phyloP scores from a whole-genome alignment of 73 alveolate genomes.

The Paramecium caudatum region DNA sequence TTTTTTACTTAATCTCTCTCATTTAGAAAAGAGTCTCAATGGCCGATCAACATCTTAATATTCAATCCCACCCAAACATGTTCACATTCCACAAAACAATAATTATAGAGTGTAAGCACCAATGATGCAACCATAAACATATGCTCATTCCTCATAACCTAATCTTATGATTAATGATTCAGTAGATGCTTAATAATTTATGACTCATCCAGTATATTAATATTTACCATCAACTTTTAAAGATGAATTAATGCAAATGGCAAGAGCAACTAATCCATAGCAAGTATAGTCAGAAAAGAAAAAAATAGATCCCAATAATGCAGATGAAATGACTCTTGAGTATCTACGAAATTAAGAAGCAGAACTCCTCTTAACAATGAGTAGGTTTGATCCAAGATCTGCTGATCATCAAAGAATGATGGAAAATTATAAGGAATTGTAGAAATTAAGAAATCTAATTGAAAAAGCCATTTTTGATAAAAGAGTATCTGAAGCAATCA shows the following conservation, averaged over 20 bases:
- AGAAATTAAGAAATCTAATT: slow-evolving; percentile 35
- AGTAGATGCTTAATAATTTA: not conserved
- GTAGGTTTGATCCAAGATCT: slow-evolving; percentile 52
- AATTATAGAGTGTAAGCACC: too few species aligned
- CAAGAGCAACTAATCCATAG: not conserved
- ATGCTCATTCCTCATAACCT: not conserved
- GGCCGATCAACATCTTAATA: not conserved
- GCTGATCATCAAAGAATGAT: slow-evolving; percentile 40
- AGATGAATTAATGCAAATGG: slow-evolving; percentile 8
- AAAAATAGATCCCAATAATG: slow-evolving; percentile 32
- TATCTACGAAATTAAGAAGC: slow-evolving; percentile 65
- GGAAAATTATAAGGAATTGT: slow-evolving; percentile 24
- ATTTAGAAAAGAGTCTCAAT: slow-evolving; percentile 47
- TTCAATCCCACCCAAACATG: not conserved
- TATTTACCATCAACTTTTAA: slow-evolving; percentile 54
- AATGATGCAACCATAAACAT: not conserved
- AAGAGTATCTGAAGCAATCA: slow-evolving; percentile 57
- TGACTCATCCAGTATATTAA: slow-evolving; percentile 40
- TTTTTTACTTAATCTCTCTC: slow-evolving; percentile 20
- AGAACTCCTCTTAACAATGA: slow-evolving; percentile 40
- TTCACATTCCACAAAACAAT: not conserved
- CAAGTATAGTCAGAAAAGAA: not conserved
- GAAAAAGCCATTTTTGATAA: slow-evolving; percentile 62
- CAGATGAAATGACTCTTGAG: slow-evolving; percentile 55
- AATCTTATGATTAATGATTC: not conserved